A percentile compares a stretch with the other conserved stretches of the same genome.
Evolutionary conservation across 345 rosid species (phyloP).

Genomic region (Linum lewisii): DNA sequence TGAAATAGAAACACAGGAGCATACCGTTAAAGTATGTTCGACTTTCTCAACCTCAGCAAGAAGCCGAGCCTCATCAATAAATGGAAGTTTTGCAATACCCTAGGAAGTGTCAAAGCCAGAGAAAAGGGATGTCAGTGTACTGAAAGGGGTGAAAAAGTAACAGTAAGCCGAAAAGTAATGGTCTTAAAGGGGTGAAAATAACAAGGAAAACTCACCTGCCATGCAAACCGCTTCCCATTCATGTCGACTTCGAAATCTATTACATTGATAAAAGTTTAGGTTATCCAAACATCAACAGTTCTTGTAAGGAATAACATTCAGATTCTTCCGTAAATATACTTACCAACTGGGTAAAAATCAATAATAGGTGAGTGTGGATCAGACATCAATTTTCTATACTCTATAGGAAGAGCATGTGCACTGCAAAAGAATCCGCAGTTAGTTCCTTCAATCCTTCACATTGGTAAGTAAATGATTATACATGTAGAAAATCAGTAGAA

Average conservation of each 20-base stretch:
- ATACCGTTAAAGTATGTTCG: constrained; percentile 67
- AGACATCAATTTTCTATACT: constrained; percentile 70
- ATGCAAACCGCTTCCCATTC: constrained; percentile 80
- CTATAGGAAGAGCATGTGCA: constrained; percentile 84
- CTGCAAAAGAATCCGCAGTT: constrained; percentile 33
- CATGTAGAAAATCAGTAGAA: not conserved
- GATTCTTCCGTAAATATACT: constrained; percentile 13
- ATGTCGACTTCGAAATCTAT: constrained; percentile 88
- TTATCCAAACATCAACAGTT: constrained; percentile 4
- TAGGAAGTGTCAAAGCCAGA: constrained; percentile 17
- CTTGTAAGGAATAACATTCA: constrained; percentile 1
- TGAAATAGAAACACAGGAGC: too few relatives aligned
- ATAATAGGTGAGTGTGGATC: constrained; percentile 71
- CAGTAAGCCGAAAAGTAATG: not conserved
- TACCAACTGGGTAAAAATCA: constrained; percentile 86
- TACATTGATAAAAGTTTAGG: constrained; percentile 17
- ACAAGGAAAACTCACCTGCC: constrained; percentile 54
- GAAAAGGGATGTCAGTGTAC: not conserved
- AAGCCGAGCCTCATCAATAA: constrained; percentile 81
- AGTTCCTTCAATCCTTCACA: constrained; percentile 9
- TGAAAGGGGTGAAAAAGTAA: not conserved
- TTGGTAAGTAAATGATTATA: not conserved
- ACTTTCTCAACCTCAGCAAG: constrained; percentile 53
- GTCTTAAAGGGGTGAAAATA: not conserved
- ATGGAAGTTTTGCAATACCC: constrained; percentile 87